phyloP scores from a whole-genome alignment of 257 asterid species.

The Cinchona pubescens region DNA sequence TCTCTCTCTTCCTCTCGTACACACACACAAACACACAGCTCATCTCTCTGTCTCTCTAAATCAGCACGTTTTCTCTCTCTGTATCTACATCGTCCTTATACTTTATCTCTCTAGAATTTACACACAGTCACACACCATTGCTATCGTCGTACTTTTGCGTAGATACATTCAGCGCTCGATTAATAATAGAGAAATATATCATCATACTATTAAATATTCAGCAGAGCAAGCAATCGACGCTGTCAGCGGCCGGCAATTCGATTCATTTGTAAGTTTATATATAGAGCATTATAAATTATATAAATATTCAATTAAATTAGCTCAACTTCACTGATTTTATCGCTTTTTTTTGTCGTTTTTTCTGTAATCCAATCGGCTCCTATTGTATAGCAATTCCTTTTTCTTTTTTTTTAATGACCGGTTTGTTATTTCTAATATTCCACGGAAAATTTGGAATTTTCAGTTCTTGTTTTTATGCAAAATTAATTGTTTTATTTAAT shows the following conservation, averaged over 20 bases:
- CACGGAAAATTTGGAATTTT: background rate
- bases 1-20: constrained; percentile 15
- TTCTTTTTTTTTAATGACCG: background rate
- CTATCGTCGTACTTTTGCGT: too few species aligned
- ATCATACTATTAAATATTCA: background rate
- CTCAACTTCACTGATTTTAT: constrained; percentile 14
- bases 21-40: background rate
- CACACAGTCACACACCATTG: constrained; percentile 29
- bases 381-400: background rate
- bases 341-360: background rate
- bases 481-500: background rate
- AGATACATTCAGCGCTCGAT: too few species aligned
- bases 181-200: too few species aligned
- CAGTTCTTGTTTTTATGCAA: background rate
- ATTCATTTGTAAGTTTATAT: constrained; percentile 27
- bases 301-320: background rate
- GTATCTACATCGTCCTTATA: constrained; percentile 8
- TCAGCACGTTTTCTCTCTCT: constrained; percentile 11
- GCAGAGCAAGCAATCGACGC: constrained; percentile 20
- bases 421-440: background rate
- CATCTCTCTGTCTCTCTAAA: constrained; percentile 6
- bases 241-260: constrained; percentile 48
- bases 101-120: constrained; percentile 29
- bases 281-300: background rate
- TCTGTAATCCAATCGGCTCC: too few species aligned